Percentiles rank a stretch among this genome's conserved stretches.
These are phyloP conservation scores for Neurospora pannonica DNA, from an alignment of 495 filamentous ascomycete genomes.

Conservation along the genomic window DNA sequence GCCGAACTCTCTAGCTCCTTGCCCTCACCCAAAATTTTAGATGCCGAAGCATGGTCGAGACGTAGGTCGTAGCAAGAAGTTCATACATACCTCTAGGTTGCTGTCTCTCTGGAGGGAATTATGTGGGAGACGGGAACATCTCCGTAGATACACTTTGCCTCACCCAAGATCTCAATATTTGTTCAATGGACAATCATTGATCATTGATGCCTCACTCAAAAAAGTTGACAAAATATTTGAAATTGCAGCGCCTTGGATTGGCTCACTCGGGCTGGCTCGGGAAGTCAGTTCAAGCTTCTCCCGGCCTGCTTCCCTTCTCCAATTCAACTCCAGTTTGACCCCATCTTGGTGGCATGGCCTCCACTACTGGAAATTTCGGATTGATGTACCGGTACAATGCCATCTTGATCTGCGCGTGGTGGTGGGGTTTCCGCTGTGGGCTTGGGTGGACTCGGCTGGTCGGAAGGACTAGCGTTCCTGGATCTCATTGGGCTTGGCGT, in stretches of 20 bases:
- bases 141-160: neutral
- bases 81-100: neutral
- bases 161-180: neutral
- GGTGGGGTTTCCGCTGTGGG: constrained; percentile 21
- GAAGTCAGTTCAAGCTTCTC: neutral
- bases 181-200: neutral
- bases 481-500: neutral
- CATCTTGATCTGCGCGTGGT: constrained; percentile 3
- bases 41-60: neutral
- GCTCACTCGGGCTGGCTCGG: neutral
- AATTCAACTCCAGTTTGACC: neutral
- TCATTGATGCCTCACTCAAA: neutral
- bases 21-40: neutral
- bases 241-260: neutral
- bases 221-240: neutral
- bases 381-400: constrained; percentile 16
- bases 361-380: neutral
- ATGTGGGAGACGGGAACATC: neutral
- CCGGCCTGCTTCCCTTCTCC: no score
- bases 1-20: neutral
- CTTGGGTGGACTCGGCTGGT: constrained; percentile 7
- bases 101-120: neutral
- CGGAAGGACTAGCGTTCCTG: constrained; percentile 5
- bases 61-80: neutral
- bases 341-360: neutral